phyloP scores from a whole-genome alignment of 306 rosid species.

The Abrus pulchellus region DNA sequence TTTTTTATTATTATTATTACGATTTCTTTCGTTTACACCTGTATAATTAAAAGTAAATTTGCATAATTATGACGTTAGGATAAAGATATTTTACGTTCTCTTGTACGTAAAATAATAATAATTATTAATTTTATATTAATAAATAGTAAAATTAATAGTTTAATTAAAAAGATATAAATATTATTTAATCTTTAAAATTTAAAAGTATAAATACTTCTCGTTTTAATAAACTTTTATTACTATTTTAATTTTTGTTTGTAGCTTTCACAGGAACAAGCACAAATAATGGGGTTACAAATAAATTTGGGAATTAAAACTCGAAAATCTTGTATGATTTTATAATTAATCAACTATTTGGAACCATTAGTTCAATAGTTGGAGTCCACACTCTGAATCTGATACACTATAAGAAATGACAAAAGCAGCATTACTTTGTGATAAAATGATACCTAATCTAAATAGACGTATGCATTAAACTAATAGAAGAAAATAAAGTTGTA shows the following conservation, averaged over 20 bases:
- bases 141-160: no score
- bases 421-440: slow-evolving; percentile 33
- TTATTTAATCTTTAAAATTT: no score
- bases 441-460: slow-evolving; percentile 58
- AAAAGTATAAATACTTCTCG: no score
- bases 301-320: neutral
- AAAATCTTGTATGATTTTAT: neutral
- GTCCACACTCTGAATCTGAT: slow-evolving; percentile 26
- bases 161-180: no score
- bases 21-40: no score
- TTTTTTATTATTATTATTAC: no score
- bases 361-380: slow-evolving; percentile 5
- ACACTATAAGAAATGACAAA: slow-evolving; percentile 57
- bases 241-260: neutral
- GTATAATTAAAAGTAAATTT: no score
- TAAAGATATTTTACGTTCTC: no score
- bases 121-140: no score
- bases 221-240: no score
- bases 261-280: neutral
- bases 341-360: neutral
- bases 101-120: no score
- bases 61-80: no score
- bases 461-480: slow-evolving; percentile 53
- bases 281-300: neutral
- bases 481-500: slow-evolving; percentile 36